Conservation (phyloP, 116 monocot genomes). For the Phalaenopsis hybrid region DNA sequence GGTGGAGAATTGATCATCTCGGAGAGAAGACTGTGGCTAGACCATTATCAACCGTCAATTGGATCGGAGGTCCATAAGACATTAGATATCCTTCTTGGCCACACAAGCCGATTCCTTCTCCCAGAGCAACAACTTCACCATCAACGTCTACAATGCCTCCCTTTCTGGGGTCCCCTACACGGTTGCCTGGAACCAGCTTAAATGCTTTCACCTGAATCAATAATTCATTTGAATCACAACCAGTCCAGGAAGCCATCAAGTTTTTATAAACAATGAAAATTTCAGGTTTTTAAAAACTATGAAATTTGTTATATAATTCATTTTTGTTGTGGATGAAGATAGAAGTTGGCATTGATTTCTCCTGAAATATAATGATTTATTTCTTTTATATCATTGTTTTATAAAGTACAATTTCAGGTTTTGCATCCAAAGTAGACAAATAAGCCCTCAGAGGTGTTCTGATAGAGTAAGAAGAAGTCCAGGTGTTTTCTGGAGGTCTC, state of each 20-base stretch:
- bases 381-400: not conserved
- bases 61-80: constrained; percentile 61
- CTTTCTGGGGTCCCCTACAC: constrained; percentile 35
- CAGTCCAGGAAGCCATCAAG: too few relatives aligned
- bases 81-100: constrained; percentile 31
- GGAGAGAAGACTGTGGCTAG: constrained; percentile 72
- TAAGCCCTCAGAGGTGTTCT: not conserved
- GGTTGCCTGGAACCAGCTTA: constrained; percentile 54
- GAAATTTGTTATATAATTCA: too few relatives aligned
- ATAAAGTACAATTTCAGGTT: not conserved
- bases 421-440: not conserved
- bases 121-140: constrained; percentile 80
- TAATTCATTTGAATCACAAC: too few relatives aligned
- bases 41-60: constrained; percentile 57
- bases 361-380: too few relatives aligned
- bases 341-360: too few relatives aligned
- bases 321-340: too few relatives aligned
- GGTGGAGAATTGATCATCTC: constrained; percentile 17
- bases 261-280: too few relatives aligned
- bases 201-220: constrained; percentile 67
- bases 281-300: too few relatives aligned
- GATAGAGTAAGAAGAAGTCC: not conserved
- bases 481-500: not conserved
- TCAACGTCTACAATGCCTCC: constrained; percentile 84
- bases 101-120: constrained; percentile 26